Conservation (phyloP, 1,139 yeast genomes). For the Zygotorulaspora mrakii region DNA sequence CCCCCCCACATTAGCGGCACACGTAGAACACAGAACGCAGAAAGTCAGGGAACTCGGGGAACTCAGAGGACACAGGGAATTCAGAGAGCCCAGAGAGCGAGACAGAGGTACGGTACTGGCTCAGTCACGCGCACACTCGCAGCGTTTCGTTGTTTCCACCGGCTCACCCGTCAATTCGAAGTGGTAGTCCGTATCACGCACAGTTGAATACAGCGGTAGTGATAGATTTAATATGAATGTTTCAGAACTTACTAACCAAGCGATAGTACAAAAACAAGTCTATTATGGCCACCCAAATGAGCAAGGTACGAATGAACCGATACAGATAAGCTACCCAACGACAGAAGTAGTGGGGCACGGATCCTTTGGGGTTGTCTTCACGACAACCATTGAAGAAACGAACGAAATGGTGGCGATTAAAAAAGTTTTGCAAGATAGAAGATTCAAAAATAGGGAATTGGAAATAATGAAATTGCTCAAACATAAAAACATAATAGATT, state of each 20-base stretch:
- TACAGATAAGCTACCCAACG: slow-evolving; percentile 37
- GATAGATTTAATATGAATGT: slow-evolving; percentile 15
- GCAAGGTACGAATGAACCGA: slow-evolving; percentile 26
- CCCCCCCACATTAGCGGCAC: no score
- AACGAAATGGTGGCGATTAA: slow-evolving; percentile 87
- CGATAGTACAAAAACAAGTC: slow-evolving; percentile 32
- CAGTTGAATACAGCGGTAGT: background rate
- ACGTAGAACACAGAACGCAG: no score
- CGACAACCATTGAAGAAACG: slow-evolving; percentile 71
- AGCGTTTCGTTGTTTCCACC: background rate
- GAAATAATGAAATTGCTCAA: slow-evolving; percentile 87
- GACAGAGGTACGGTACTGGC: no score
- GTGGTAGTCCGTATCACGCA: background rate
- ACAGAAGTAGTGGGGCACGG: slow-evolving; percentile 90
- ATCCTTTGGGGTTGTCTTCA: slow-evolving; percentile 94
- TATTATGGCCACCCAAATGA: slow-evolving; percentile 27
- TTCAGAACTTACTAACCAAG: slow-evolving; percentile 21
- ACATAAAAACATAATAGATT: slow-evolving; percentile 83
- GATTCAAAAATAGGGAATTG: slow-evolving; percentile 93
- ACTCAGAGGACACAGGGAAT: no score
- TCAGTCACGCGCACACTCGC: no score
- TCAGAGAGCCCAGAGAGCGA: no score
- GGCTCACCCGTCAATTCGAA: background rate
- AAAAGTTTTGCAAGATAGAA: slow-evolving; percentile 87
- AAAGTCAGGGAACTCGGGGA: no score